Evolutionary conservation across 345 rosid species (phyloP).

Genomic region (Clarkia xantiana): DNA sequence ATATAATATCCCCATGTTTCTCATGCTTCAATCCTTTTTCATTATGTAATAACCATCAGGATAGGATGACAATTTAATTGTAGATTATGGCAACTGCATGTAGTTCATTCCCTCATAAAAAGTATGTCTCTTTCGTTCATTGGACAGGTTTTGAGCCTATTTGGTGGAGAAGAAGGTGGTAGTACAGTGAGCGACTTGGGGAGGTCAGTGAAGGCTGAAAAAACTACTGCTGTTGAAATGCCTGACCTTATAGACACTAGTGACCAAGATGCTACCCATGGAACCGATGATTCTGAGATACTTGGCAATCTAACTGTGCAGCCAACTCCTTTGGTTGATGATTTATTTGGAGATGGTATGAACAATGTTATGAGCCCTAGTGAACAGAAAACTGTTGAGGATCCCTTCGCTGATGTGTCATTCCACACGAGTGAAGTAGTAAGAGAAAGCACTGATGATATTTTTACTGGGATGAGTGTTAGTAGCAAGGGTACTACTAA

Average conservation of each 20-base stretch:
- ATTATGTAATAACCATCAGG: no score
- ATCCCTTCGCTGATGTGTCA: slow-evolving; percentile 82
- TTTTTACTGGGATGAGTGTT: slow-evolving; percentile 63
- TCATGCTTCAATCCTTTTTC: no score
- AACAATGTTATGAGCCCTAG: slow-evolving; percentile 19
- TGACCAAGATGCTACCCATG: slow-evolving; percentile 34
- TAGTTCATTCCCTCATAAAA: no score
- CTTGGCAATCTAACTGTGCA: slow-evolving; percentile 14
- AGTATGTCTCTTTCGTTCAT: no score
- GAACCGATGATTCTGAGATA: slow-evolving; percentile 26
- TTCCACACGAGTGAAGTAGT: slow-evolving; percentile 41
- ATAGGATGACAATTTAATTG: no score
- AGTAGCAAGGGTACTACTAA: slow-evolving; percentile 29
- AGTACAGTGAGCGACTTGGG: slow-evolving; percentile 22
- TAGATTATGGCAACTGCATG: no score
- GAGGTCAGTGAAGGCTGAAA: slow-evolving; percentile 33
- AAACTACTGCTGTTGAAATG: slow-evolving; percentile 18
- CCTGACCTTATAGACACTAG: slow-evolving; percentile 80
- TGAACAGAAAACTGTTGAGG: slow-evolving; percentile 42
- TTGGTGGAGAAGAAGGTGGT: no score
- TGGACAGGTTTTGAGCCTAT: slow-evolving; percentile 64
- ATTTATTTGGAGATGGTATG: slow-evolving; percentile 57
- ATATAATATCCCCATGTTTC: no score
- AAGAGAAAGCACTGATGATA: slow-evolving; percentile 33
- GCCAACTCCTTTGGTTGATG: slow-evolving; percentile 28